Conservation (phyloP, 2,329 filamentous ascomycete species). For the Colletotrichum sublineola region DNA sequence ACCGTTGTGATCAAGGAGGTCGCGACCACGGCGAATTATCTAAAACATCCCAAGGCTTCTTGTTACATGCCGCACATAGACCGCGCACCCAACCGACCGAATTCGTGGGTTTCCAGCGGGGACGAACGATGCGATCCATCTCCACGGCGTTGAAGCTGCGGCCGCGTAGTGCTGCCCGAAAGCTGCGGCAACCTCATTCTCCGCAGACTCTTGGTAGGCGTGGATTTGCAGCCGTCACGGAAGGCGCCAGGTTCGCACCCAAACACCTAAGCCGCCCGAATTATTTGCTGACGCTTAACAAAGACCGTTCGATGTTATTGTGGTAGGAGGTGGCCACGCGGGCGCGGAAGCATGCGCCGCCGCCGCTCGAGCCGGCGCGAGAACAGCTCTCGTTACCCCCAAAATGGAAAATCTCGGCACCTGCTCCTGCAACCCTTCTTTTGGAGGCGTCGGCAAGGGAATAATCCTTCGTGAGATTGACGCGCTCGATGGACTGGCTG, state of each 20-base stretch:
- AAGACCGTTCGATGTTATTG: conserved; percentile 89
- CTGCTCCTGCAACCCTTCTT: conserved; percentile 96
- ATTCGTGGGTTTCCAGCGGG: background rate
- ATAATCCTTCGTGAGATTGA: conserved; percentile 97
- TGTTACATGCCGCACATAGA: too few species aligned
- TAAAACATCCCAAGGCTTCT: background rate
- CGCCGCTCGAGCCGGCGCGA: conserved; percentile 87
- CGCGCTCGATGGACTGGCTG: conserved; percentile 90
- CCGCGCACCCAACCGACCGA: background rate
- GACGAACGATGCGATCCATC: conserved; percentile 26
- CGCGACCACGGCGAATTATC: background rate
- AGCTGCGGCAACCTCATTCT: conserved; percentile 17
- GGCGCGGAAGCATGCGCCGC: conserved; percentile 94
- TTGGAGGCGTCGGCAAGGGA: conserved; percentile 98
- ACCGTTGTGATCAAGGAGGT: background rate
- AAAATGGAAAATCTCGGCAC: conserved; percentile 90
- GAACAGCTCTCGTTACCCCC: conserved; percentile 91
- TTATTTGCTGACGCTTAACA: conserved; percentile 9
- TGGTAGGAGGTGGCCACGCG: conserved; percentile 96
- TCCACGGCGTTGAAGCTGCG: conserved; percentile 27
- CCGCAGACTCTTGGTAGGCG: conserved; percentile 34
- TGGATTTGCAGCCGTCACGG: conserved; percentile 50
- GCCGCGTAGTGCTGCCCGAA: conserved; percentile 10
- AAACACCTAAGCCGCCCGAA: background rate
- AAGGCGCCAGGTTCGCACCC: conserved; percentile 47